These are phyloP conservation scores for Brasilioporus rufonigricans DNA, from an alignment of 768 basidiomycete genomes.

Conservation along the genomic window DNA sequence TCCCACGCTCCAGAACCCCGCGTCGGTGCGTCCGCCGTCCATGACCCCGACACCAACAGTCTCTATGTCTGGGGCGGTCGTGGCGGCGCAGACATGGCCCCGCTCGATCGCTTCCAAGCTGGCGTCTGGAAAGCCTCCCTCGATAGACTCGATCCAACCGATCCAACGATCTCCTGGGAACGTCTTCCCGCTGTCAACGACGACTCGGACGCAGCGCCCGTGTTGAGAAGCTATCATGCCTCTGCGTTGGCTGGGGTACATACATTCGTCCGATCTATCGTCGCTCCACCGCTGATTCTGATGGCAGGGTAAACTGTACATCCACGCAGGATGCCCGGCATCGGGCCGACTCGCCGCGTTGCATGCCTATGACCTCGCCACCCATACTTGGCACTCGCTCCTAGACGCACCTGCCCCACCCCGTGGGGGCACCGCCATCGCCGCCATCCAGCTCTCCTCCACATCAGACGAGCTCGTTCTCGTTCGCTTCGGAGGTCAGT, in stretches of 20 bases:
- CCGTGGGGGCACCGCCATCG: conserved; percentile 41
- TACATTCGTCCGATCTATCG: not conserved
- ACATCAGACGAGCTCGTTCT: conserved; percentile 22
- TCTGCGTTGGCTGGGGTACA: conserved; percentile 30
- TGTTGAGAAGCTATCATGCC: conserved; percentile 37
- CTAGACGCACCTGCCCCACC: conserved; percentile 38
- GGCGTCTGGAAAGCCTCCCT: conserved; percentile 31
- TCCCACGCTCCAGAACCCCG: conserved; percentile 18
- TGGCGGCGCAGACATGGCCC: conserved; percentile 39
- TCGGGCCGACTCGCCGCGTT: conserved; percentile 32
- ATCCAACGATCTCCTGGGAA: conserved; percentile 31
- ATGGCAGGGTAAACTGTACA: conserved; percentile 16
- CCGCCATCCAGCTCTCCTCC: conserved; percentile 21
- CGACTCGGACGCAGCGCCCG: conserved; percentile 29
- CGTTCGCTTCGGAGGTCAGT: conserved; percentile 37
- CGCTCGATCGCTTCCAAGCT: conserved; percentile 28
- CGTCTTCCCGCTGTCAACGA: conserved; percentile 25
- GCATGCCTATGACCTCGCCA: conserved; percentile 28
- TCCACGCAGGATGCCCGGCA: conserved; percentile 42
- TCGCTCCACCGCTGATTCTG: no score
- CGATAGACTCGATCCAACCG: not conserved
- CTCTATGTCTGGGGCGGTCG: conserved; percentile 48
- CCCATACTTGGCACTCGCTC: conserved; percentile 31
- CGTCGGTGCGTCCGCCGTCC: conserved; percentile 23
- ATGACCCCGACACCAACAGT: conserved; percentile 12